Evolutionary conservation across 2,329 filamentous ascomycete species (phyloP).

Genomic region (Colletotrichum chlorophyti): DNA sequence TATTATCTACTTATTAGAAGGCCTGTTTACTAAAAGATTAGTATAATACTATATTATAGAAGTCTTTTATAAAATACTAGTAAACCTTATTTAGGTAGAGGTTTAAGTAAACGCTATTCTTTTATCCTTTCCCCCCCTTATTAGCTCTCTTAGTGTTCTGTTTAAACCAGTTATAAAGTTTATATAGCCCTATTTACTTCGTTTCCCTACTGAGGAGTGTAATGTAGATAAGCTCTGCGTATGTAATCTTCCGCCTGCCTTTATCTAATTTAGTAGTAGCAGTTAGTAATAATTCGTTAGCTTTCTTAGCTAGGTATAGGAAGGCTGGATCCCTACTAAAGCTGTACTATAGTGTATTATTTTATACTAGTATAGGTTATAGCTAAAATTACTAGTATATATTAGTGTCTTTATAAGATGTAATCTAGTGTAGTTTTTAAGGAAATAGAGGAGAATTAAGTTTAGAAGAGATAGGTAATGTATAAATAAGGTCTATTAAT

Average conservation of each 20-base stretch:
- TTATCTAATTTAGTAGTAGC: background rate
- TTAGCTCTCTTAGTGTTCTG: background rate
- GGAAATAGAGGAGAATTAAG: background rate
- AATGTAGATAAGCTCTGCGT: background rate
- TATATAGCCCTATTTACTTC: background rate
- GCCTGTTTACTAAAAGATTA: background rate
- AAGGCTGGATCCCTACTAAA: background rate
- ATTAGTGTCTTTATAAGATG: background rate
- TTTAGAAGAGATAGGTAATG: background rate
- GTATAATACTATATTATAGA: background rate
- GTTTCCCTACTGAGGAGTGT: background rate
- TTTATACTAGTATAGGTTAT: background rate
- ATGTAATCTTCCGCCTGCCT: background rate
- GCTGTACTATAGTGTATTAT: background rate
- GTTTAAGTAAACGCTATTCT: background rate
- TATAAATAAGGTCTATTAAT: no score
- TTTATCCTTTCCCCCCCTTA: background rate
- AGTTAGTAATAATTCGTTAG: background rate
- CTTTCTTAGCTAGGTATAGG: background rate
- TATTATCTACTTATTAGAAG: background rate
- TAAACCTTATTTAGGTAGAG: background rate
- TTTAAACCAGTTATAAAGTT: background rate
- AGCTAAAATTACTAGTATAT: background rate
- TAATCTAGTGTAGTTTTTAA: background rate
- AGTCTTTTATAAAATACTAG: background rate